phyloP scores from a whole-genome alignment of 208 protist genomes.

The Crithidia sp. region DNA sequence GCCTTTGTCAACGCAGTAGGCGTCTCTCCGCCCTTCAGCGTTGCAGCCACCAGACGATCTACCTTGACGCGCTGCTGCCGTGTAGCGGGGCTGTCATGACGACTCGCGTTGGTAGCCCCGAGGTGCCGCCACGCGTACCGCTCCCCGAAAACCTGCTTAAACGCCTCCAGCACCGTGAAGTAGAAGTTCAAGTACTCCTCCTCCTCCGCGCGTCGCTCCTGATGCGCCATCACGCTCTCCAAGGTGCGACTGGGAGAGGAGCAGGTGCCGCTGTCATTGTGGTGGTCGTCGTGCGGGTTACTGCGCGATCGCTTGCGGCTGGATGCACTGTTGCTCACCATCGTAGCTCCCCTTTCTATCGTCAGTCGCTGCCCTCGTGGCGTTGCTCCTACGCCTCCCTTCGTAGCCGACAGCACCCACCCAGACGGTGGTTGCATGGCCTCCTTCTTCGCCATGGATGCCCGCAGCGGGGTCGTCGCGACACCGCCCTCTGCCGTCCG shows the following conservation, averaged over 20 bases:
- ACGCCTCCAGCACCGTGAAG: constrained; percentile 52
- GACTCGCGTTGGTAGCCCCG: constrained; percentile 71
- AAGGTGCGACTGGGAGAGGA: constrained; percentile 63
- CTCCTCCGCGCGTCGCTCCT: constrained; percentile 45
- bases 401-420: neutral
- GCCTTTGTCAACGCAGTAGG: neutral
- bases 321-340: neutral
- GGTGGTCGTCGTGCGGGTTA: too few species aligned
- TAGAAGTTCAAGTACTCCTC: constrained; percentile 58
- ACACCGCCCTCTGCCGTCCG: constrained; percentile 26
- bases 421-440: neutral
- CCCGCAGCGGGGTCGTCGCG: constrained; percentile 30
- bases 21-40: constrained; percentile 6
- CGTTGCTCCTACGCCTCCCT: neutral
- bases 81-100: constrained; percentile 36
- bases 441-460: constrained; percentile 14
- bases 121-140: constrained; percentile 75
- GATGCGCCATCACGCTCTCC: constrained; percentile 45
- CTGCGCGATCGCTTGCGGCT: neutral
- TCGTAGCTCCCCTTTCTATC: neutral
- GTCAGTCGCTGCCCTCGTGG: constrained; percentile 3
- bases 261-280: constrained; percentile 18
- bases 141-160: constrained; percentile 79
- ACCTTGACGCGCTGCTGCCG: too few species aligned
- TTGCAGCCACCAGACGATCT: too few species aligned